Percentiles rank a stretch among this genome's conserved stretches.
These are phyloP conservation scores for Dacryopinax spathularia DNA, from an alignment of 768 basidiomycete species.

Conservation along the genomic window DNA sequence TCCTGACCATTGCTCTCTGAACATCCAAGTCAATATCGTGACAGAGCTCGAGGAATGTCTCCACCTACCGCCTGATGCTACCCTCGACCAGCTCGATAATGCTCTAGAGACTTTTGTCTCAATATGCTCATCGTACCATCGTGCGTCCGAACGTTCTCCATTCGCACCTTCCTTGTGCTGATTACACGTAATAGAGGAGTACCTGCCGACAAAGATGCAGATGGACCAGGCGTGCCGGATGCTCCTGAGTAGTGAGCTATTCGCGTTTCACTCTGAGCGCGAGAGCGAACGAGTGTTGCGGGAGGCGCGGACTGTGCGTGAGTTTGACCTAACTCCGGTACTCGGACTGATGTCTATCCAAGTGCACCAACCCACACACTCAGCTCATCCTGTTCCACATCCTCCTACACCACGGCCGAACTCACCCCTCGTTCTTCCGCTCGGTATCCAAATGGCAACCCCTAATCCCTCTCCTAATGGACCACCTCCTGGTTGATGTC, in stretches of 20 bases:
- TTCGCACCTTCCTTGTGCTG: constrained; percentile 1
- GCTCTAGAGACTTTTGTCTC: constrained; percentile 61
- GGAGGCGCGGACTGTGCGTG: constrained; percentile 50
- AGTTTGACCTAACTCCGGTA: not conserved
- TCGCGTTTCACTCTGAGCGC: constrained; percentile 78
- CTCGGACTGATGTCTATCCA: constrained; percentile 3
- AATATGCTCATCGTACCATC: constrained; percentile 75
- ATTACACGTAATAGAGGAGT: constrained; percentile 44
- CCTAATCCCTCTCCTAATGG: constrained; percentile 69
- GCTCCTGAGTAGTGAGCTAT: constrained; percentile 72
- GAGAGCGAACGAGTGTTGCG: constrained; percentile 71
- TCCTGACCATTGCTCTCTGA: no score
- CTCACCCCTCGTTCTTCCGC: constrained; percentile 53
- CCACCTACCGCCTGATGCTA: constrained; percentile 45
- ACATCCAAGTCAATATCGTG: constrained; percentile 4
- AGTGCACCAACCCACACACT: constrained; percentile 77
- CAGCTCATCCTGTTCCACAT: constrained; percentile 67
- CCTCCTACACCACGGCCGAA: constrained; percentile 61
- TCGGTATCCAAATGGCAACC: constrained; percentile 73
- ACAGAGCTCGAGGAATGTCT: constrained; percentile 81
- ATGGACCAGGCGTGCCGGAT: constrained; percentile 68
- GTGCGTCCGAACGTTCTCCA: constrained; percentile 34
- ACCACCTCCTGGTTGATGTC: constrained; percentile 67
- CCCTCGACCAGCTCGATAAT: constrained; percentile 62
- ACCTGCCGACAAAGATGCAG: constrained; percentile 68